Evolutionary conservation across 2,329 filamentous ascomycete genomes (phyloP).

Genomic region (Metarhizium robertsii): DNA sequence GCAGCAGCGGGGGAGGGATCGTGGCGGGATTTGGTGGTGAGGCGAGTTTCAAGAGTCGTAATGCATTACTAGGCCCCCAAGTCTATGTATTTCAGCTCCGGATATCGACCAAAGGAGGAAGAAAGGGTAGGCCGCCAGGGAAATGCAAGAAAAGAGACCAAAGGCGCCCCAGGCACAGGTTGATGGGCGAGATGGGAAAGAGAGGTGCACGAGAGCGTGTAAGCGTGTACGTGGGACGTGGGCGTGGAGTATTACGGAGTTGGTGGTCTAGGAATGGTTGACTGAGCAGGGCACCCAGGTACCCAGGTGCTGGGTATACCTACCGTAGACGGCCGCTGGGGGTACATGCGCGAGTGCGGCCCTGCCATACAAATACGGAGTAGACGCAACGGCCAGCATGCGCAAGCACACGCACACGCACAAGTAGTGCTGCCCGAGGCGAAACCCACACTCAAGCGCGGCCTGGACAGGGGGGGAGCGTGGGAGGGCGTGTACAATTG

Average conservation of each 20-base stretch:
- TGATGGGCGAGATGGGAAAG: not conserved
- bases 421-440: not conserved
- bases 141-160: not conserved
- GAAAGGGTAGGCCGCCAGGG: not conserved
- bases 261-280: not conserved
- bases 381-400: not conserved
- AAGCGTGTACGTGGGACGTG: not conserved
- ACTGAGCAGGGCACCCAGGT: too few relatives aligned
- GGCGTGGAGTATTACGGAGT: not conserved
- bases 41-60: conserved; percentile 1
- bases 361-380: not conserved
- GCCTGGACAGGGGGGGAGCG: not conserved
- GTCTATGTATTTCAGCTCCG: not conserved
- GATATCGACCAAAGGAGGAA: not conserved
- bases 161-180: not conserved
- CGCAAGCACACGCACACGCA: not conserved
- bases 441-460: not conserved
- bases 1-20: not conserved
- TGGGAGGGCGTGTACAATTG: not conserved
- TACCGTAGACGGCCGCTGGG: too few relatives aligned
- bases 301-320: too few relatives aligned
- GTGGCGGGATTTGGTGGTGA: conserved; percentile 3
- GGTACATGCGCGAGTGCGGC: too few relatives aligned
- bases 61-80: conserved; percentile 7
- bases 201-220: not conserved